Evolutionary conservation across 176 grass and related monocot genomes (phyloP), one percentile per base, ranked within the genome.

Genomic region (Paspalum notatum): DNA sequence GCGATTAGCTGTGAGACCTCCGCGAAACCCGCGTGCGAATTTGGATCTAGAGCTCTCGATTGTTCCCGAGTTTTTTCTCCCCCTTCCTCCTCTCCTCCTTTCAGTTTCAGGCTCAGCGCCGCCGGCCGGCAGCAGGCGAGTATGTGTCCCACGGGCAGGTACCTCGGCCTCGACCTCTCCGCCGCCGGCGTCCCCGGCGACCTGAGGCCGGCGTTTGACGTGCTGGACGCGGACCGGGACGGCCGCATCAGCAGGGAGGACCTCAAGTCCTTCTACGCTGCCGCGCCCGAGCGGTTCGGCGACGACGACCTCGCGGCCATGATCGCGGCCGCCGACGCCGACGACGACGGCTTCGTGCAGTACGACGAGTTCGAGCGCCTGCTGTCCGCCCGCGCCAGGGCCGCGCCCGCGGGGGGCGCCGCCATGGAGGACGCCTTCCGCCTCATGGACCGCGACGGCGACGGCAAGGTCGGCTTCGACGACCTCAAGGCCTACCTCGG

Each of bases 181-280:
- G 69, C 56, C 47, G 62, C 17, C 63, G 74, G 47, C 22, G 65
- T 26, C 61, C 63, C 69, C 18, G 76, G 49, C 53, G 79, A 75
- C 79, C 84, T 99, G 66, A 83, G 87, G 18, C 87, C 92, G 62
- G 97, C 89, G 51, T 99, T 99, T 80, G 97, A 95, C 83, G 82
- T 91, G 48, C 89, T 99, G 68, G 97, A 99, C 85, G 87, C 91
- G 27, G 97, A 99, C 86, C 89, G 40, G 53, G 97, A 99, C 72
- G 97, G 97, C 76, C 85, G 87, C 78, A 99, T 99, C 90, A 93
- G 97, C 88, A 86, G 85, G 60, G 86, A 94, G 7, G 97, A 99
- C 71, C 97, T 99, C 89, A 95, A 91, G 82, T 65, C 79, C 7
- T 99, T 99, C 90, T 99, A 90, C 88, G 86, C 81, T 78, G 41